Percentiles rank a stretch among this genome's conserved stretches.
Evolutionary conservation across 768 basidiomycete species (phyloP).

Genomic region (Cystoderma amianthinum): DNA sequence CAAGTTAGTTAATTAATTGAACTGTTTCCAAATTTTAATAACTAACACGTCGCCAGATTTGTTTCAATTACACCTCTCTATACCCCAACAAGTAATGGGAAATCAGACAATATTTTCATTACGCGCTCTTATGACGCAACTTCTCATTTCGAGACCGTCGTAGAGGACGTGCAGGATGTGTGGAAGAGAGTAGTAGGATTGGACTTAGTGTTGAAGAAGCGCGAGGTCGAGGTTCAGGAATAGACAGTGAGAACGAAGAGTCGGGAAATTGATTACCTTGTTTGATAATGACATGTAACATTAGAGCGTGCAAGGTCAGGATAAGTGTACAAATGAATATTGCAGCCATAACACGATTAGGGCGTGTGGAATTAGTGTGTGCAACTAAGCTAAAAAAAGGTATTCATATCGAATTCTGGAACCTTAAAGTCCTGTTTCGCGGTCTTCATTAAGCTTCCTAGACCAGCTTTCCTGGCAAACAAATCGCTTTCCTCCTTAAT

Average conservation of each 20-base stretch:
- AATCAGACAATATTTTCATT: constrained; percentile 89
- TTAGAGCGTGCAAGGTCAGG: neutral
- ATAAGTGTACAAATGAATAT: no score
- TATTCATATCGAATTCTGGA: constrained; percentile 83
- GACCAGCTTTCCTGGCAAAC: constrained; percentile 58
- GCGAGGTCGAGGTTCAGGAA: constrained; percentile 62
- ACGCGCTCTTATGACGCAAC: constrained; percentile 98
- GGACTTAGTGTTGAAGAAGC: constrained; percentile 83
- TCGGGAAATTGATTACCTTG: no score
- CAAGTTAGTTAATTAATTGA: constrained; percentile 67
- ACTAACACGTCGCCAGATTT: constrained; percentile 49
- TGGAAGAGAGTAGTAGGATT: constrained; percentile 83
- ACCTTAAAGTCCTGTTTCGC: constrained; percentile 83
- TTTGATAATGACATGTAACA: constrained; percentile 2
- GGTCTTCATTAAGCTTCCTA: constrained; percentile 85
- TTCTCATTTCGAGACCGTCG: constrained; percentile 97
- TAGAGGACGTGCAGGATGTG: constrained; percentile 94
- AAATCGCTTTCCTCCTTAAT: constrained; percentile 52
- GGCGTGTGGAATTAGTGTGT: no score
- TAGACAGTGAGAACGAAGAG: constrained; percentile 18
- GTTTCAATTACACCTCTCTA: constrained; percentile 84
- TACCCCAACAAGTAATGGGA: constrained; percentile 78
- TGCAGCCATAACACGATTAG: no score
- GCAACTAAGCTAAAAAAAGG: constrained; percentile 66
- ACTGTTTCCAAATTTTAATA: neutral